phyloP scores from a whole-genome alignment of 1,284 basidiomycete species.

The Trichosporon sp. region DNA sequence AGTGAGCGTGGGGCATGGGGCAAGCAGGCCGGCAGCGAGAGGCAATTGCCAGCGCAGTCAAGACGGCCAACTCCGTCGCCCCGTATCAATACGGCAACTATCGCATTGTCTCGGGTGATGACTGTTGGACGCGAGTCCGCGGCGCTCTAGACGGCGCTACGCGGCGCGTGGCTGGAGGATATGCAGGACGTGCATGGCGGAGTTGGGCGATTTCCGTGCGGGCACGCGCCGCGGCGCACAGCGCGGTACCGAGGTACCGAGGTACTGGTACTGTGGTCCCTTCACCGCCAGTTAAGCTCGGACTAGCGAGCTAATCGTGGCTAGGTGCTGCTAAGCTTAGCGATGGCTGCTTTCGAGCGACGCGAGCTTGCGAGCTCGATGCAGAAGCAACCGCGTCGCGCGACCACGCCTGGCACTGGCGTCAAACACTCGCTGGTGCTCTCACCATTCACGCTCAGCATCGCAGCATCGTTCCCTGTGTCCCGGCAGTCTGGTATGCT shows the following conservation, averaged over 20 bases:
- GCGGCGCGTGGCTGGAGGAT: neutral
- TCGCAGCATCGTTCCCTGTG: too few species aligned
- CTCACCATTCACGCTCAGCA: neutral
- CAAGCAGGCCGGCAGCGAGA: neutral
- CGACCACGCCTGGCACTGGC: neutral
- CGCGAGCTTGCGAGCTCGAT: too few species aligned
- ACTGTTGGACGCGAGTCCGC: neutral
- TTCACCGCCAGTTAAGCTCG: neutral
- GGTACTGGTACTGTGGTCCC: neutral
- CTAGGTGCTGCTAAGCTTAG: neutral
- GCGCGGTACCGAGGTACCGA: neutral
- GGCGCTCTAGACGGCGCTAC: neutral
- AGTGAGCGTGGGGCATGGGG: too few species aligned
- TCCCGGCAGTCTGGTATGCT: too few species aligned
- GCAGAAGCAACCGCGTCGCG: too few species aligned
- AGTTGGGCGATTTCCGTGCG: neutral
- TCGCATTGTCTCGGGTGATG: neutral
- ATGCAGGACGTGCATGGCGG: neutral
- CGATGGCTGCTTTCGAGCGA: too few species aligned
- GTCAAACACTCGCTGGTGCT: neutral
- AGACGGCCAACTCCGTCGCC: neutral
- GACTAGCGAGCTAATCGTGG: neutral
- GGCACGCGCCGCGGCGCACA: too few species aligned
- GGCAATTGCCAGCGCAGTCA: too few species aligned
- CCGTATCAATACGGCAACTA: neutral